Percentiles rank a stretch among this genome's conserved stretches.
Conservation (phyloP, 2,329 filamentous ascomycete species). For the Aureobasidium sp. region DNA sequence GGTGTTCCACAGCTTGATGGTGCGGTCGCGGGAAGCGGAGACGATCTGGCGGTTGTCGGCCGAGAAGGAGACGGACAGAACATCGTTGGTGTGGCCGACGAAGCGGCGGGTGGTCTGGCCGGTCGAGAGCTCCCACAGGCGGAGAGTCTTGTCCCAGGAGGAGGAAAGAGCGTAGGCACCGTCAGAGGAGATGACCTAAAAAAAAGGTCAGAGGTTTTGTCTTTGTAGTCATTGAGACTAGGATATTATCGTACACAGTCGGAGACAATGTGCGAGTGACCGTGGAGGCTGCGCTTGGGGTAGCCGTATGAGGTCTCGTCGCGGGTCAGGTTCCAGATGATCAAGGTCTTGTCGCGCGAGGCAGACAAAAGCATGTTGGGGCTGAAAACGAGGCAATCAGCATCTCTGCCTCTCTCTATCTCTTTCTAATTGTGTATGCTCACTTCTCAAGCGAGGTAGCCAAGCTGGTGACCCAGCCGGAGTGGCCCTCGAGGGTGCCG, state of each 20-base stretch:
- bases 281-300: conserved; percentile 97
- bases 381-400: conserved; percentile 42
- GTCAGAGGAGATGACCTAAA: conserved; percentile 95
- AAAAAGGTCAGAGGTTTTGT: not conserved
- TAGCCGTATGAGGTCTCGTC: conserved; percentile 97
- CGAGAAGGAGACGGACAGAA: conserved; percentile 99
- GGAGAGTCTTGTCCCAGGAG: conserved; percentile 99
- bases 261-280: conserved; percentile 99
- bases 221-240: too few species aligned
- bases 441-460: conserved; percentile 99
- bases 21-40: conserved; percentile 94
- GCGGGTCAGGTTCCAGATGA: conserved; percentile 99
- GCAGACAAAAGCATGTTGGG: conserved; percentile 99
- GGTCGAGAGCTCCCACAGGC: conserved; percentile 97
- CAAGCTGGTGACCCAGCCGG: conserved; percentile 98
- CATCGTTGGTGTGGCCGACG: conserved; percentile 98
- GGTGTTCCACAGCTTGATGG: conserved; percentile 99
- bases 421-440: conserved; percentile 30
- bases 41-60: conserved; percentile 99
- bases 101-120: conserved; percentile 97
- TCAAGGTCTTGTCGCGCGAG: conserved; percentile 96
- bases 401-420: conserved; percentile 11
- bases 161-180: conserved; percentile 98
- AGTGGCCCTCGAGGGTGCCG: conserved; percentile 65
- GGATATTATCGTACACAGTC: conserved; percentile 75